These are phyloP conservation scores for Fusarium camptoceras DNA, from an alignment of 2,329 filamentous ascomycete species.

Conservation along the genomic window DNA sequence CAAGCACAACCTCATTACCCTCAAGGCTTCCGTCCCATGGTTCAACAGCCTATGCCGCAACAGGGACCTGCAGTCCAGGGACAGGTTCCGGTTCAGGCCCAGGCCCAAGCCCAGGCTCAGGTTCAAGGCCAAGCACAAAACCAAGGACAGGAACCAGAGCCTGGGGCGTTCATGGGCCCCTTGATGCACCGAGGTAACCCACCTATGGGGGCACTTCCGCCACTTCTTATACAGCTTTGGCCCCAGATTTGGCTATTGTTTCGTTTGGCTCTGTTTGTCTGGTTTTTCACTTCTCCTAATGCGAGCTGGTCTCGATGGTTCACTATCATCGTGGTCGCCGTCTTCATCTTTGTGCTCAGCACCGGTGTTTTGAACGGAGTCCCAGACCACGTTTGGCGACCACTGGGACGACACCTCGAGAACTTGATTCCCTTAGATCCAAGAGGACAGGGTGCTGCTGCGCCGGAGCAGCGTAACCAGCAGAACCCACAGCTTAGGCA, in stretches of 20 bases:
- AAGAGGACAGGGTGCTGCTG: constrained; percentile 42
- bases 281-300: constrained; percentile 71
- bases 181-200: constrained; percentile 56
- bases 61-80: constrained; percentile 44
- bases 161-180: constrained; percentile 40
- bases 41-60: constrained; percentile 40
- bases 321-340: constrained; percentile 64
- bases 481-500: constrained; percentile 42
- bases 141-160: constrained; percentile 43
- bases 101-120: constrained; percentile 29
- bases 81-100: constrained; percentile 10
- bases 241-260: constrained; percentile 73
- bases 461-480: constrained; percentile 30
- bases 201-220: constrained; percentile 49
- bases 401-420: constrained; percentile 69
- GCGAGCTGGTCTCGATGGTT: constrained; percentile 70
- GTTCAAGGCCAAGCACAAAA: constrained; percentile 33
- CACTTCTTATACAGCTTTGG: constrained; percentile 57
- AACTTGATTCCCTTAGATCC: constrained; percentile 66
- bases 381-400: constrained; percentile 66
- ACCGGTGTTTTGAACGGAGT: constrained; percentile 68
- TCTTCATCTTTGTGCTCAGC: constrained; percentile 69
- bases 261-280: constrained; percentile 69
- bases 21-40: constrained; percentile 27
- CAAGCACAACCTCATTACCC: constrained; percentile 23